Base-by-base conservation (phyloP, 306 rosid species). In the Spatholobus suberectus region DNA sequence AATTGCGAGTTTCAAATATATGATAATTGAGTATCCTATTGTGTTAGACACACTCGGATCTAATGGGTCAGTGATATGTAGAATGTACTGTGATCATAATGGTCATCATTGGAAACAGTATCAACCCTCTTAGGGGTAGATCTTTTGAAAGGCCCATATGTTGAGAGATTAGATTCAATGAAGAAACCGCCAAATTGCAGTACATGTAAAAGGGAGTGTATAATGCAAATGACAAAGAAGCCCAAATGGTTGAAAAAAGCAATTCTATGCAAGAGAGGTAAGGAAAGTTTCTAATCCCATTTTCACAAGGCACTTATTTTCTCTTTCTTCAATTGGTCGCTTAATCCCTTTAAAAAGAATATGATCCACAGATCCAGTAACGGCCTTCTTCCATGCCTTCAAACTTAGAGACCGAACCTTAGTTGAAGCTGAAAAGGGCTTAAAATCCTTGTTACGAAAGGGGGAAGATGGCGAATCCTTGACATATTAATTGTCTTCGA, bases 211-310 rank as follows among this genome's bases (percentile, higher is more conserved):
- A 75, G 47, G 70, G 70, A 17, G 1, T 37, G 8, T 37, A 76
- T 29, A 77, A 34, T 23, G 52, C 72, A 51, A 65, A 15, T 4
- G 29, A 55, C 29, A 21, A 40, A 38, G 7, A 17, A 75, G 32
- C 38, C 34, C 54, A 66, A 61, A 69, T 21, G 58, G 62, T 68
- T 55, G 32, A 75, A 75, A 62, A 58, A 34, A 17, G 9, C 63
- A 24, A 23, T 57, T 21, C 2, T 81, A 81, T 74, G 72, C 55
- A 84, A 47, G 71, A 43, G 11, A 58, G 21, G 27, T 55, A 38
- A 43, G 49, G 58, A 82, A 27, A n/a, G 1, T 40, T 23, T 17
- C 17, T 46, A 26, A 52, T 47, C 72, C 73, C 71, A 47, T 63
- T 44, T 59, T 70, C 8, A n/a, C 61, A 55, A 58, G 23, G 23